phyloP scores from a whole-genome alignment of 768 basidiomycete genomes.

The Russula griseocarnosa region DNA sequence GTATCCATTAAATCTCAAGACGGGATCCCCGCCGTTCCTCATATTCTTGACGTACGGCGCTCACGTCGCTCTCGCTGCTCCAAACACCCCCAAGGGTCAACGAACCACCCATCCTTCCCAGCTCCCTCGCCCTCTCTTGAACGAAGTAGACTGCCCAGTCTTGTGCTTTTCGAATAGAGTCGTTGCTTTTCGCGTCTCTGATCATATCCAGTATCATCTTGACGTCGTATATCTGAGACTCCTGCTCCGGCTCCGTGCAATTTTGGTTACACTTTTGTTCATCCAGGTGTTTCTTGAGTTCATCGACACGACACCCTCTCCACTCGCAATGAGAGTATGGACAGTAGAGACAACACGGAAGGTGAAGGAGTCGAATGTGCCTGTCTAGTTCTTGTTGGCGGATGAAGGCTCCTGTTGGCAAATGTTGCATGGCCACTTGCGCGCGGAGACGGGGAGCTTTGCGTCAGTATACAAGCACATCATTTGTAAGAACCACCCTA shows the following conservation, averaged over 20 bases:
- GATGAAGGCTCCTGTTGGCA: background rate
- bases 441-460: background rate
- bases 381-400: background rate
- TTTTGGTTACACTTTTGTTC: background rate
- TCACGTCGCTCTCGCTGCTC: background rate
- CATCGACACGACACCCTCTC: background rate
- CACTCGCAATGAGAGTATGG: background rate
- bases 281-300: background rate
- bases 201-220: background rate
- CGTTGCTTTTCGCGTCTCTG: background rate
- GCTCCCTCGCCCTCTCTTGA: background rate
- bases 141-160: background rate
- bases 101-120: background rate
- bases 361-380: background rate
- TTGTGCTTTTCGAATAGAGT: background rate
- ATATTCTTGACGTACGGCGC: background rate
- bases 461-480: background rate
- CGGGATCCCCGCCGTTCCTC: background rate
- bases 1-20: background rate
- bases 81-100: background rate
- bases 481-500: background rate
- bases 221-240: conserved; percentile 2
- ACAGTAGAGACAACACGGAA: conserved; percentile 1
- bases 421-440: background rate
- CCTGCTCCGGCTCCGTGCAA: too few species aligned